A percentile compares a stretch with the other conserved stretches of the same genome.
Conservation (phyloP, 768 basidiomycete species). For the Leccinellum luteum region DNA sequence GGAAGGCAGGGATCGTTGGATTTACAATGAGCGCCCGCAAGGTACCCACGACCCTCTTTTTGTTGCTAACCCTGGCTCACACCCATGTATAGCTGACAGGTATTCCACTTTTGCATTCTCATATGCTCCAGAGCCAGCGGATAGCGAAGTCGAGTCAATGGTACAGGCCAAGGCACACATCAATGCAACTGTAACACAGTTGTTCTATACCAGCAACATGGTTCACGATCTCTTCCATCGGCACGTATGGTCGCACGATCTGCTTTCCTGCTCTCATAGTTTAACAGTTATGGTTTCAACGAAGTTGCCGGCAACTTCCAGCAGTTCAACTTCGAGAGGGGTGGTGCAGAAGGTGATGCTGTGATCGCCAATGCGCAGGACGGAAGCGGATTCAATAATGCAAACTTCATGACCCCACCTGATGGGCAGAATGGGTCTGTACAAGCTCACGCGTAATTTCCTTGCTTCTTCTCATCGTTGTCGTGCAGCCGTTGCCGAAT, state of each 20-base stretch:
- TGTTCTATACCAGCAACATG: constrained; percentile 85
- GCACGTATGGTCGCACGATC: constrained; percentile 21
- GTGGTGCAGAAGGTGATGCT: constrained; percentile 83
- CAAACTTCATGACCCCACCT: constrained; percentile 87
- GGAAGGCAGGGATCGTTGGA: constrained; percentile 65
- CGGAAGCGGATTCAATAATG: constrained; percentile 89
- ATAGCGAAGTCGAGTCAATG: constrained; percentile 49
- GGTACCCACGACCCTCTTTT: constrained; percentile 22
- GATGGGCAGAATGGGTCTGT: constrained; percentile 74
- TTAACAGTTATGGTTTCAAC: constrained; percentile 80
- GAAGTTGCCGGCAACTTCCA: constrained; percentile 96
- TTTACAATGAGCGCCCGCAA: constrained; percentile 78
- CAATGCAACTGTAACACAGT: constrained; percentile 81
- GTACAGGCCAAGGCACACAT: constrained; percentile 79
- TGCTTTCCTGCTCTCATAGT: constrained; percentile 2
- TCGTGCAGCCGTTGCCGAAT: constrained; percentile 71
- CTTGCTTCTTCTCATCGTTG: not conserved
- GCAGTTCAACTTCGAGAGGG: constrained; percentile 92
- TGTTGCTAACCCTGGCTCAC: not conserved
- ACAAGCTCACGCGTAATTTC: not conserved
- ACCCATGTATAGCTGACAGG: not conserved
- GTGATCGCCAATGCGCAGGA: constrained; percentile 96
- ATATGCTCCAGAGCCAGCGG: constrained; percentile 67
- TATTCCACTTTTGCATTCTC: constrained; percentile 58
- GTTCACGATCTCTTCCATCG: constrained; percentile 83